Evolutionary conservation across 441 rosid species (phyloP).

Genomic region (Pelargonium myrrhifolium): DNA sequence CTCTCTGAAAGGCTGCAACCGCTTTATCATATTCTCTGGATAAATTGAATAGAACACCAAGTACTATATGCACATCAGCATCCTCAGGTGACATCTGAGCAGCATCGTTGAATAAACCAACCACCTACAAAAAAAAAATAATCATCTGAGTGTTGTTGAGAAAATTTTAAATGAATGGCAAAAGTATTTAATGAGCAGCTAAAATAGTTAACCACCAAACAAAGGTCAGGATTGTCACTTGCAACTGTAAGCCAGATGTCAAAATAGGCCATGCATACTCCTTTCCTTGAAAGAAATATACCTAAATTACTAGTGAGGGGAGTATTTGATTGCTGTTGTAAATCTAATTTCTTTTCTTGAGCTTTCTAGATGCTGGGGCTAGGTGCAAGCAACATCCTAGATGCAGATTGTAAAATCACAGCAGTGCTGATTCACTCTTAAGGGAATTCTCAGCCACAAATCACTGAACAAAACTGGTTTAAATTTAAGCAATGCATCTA

Average conservation of each 20-base stretch:
- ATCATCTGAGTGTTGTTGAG: background rate
- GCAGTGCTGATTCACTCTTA: background rate
- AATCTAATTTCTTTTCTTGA: no score
- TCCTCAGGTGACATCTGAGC: conserved; percentile 86
- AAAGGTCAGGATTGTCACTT: background rate
- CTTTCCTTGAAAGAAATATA: background rate
- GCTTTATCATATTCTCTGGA: conserved; percentile 91
- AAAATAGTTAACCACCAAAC: background rate
- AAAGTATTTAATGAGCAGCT: background rate
- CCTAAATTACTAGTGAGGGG: background rate
- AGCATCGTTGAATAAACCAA: conserved; percentile 80
- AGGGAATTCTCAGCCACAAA: background rate
- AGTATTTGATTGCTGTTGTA: background rate
- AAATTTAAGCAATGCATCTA: background rate
- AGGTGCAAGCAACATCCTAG: background rate
- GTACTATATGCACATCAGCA: conserved; percentile 88
- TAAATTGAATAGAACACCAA: conserved; percentile 85
- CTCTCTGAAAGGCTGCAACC: conserved; percentile 68
- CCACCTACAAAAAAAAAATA: conserved; percentile 47
- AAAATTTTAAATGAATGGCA: background rate
- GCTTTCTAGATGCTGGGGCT: background rate
- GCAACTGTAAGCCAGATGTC: background rate
- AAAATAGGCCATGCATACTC: background rate
- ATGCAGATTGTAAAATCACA: background rate
- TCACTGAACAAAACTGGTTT: background rate